Evolutionary conservation across 805 yeast species (phyloP).

Genomic region (Candida incommunis): DNA sequence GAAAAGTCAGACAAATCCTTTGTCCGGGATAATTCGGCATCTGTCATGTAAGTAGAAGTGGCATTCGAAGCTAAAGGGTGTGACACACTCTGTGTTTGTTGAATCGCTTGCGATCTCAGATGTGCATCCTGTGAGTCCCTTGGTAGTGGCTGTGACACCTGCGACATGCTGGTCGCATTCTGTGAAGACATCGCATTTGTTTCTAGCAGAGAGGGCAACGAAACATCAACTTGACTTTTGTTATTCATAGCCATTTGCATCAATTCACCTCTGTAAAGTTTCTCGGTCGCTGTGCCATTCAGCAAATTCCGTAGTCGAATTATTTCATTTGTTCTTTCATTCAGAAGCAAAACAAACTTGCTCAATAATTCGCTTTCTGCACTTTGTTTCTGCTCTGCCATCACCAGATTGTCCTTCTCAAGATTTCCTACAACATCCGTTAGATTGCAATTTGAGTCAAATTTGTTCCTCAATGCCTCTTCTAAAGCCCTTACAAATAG

Average conservation of each 20-base stretch:
- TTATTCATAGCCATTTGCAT: neutral
- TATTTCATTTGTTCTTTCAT: constrained; percentile 10
- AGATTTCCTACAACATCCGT: neutral
- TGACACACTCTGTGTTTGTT: too few relatives aligned
- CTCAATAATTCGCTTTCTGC: constrained; percentile 8
- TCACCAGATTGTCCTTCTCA: neutral
- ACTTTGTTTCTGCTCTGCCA: constrained; percentile 7
- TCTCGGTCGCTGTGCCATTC: neutral
- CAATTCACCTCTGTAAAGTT: neutral
- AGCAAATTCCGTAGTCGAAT: constrained; percentile 3
- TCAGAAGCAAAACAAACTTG: constrained; percentile 6
- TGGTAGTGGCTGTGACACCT: too few relatives aligned
- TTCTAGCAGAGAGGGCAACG: neutral
- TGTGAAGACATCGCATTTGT: neutral
- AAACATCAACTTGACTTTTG: neutral
- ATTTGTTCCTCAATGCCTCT: neutral
- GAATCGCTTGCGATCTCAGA: too few relatives aligned
- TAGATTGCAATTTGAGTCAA: neutral
- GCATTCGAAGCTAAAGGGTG: too few relatives aligned
- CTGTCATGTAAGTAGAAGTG: too few relatives aligned
- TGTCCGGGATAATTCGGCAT: too few relatives aligned
- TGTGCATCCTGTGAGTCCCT: too few relatives aligned
- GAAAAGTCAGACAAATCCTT: neutral
- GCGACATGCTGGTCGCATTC: too few relatives aligned
- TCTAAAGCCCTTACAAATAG: neutral